Conservation (phyloP, 305 asterid species). For the Solanum hybrid region DNA sequence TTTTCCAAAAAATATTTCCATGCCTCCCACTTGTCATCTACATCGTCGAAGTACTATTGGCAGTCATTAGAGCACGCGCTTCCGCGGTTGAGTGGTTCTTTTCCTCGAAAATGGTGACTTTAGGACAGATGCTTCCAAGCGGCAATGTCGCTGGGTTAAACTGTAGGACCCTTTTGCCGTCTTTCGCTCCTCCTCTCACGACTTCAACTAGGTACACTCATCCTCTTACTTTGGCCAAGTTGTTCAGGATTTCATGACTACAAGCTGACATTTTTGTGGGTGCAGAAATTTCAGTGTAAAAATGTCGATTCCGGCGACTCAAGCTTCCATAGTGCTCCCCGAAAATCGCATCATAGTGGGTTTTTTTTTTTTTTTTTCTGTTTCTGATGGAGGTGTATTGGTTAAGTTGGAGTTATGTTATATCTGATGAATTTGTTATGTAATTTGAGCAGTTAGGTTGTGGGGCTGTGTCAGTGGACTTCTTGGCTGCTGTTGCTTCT, state of each 20-base stretch:
- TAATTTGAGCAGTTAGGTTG: slow-evolving; percentile 63
- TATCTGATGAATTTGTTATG: background rate
- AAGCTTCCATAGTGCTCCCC: slow-evolving; percentile 31
- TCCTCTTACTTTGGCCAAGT: background rate
- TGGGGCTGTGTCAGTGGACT: slow-evolving; percentile 56
- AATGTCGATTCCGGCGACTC: slow-evolving; percentile 37
- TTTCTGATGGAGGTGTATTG: background rate
- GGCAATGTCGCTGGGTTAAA: background rate
- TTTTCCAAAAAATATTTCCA: no score
- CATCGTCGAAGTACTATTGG: background rate
- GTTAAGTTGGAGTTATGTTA: background rate
- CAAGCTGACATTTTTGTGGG: background rate
- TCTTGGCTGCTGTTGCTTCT: slow-evolving; percentile 77
- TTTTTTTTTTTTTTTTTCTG: background rate
- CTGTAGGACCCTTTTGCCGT: background rate
- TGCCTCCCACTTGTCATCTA: background rate
- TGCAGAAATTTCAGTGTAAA: slow-evolving; percentile 23
- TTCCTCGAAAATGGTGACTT: background rate
- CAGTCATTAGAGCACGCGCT: background rate
- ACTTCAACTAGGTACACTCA: background rate
- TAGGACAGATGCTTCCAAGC: background rate
- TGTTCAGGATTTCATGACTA: background rate
- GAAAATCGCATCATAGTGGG: slow-evolving; percentile 43
- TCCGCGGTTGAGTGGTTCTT: background rate
- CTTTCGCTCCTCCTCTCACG: background rate